Evolutionary conservation across 768 basidiomycete species (phyloP), one percentile per base, ranked within the genome.

Genomic region (Agrocybe praecox): DNA sequence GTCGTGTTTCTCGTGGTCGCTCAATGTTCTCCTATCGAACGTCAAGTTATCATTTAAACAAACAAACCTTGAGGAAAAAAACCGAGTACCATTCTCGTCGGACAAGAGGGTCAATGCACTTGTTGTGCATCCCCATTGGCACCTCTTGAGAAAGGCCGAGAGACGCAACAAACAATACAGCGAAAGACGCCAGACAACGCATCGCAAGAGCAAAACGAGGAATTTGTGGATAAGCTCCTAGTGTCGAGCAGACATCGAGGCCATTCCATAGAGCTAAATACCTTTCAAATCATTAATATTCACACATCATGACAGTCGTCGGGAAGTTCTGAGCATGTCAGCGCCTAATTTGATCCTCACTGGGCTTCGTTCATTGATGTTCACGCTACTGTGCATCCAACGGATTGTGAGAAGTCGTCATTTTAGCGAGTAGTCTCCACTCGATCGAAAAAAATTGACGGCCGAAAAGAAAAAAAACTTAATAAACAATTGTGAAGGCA

Each of bases 1-100:
- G 0, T 67, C 64, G 5, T 40, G 44, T 56, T 70, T 72, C 51
- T 76, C 62, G 0, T 14, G 10, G 11, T 53, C 59, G 29, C 52
- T 64, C 24, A 75, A 53, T 6, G 59, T 63, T 21, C 73, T 66
- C 74, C 74, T 75, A 42, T 3, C 5, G 14, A 40, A 15, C 33
- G 15, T 34, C 15, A n/a, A 5, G 36, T 40, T 40, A 12, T 15
- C 12, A 15, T 14, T n/a, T n/a, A n/a, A n/a, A 15, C 14, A 40
- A 4, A 9, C 26, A 4, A 40, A 14, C 12, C 12, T 4, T 5
- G 12, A 40, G 15, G 14, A 40, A 40, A 40, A 6, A 40, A 40
- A 40, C 4, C n/a, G 14, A 14, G 36, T 40, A 40, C 36, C 36
- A 40, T 40, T 40, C 36, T 3, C 36, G 36, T n/a, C 36, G 5